A percentile compares a stretch with the other conserved stretches of the same genome.
Evolutionary conservation across 1,284 basidiomycete species (phyloP).

Genomic region (Puccinia hordei): DNA sequence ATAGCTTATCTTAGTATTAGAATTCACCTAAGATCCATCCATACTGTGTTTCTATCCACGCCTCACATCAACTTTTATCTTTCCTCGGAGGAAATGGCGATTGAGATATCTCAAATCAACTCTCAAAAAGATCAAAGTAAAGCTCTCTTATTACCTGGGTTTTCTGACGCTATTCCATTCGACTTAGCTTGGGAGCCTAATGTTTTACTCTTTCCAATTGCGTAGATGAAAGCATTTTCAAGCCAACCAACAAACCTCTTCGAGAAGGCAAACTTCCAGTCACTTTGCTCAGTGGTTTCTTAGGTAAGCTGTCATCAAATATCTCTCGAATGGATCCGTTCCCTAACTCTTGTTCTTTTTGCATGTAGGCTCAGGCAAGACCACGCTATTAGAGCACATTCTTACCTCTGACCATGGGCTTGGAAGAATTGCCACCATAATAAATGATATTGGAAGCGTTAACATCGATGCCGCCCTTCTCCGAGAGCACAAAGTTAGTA

Average conservation of each 20-base stretch:
- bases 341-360: not conserved
- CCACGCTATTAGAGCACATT: slow-evolving; percentile 62
- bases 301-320: slow-evolving; percentile 9
- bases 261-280: slow-evolving; percentile 47
- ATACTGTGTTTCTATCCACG: not conserved
- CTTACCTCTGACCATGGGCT: slow-evolving; percentile 61
- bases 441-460: slow-evolving; percentile 62
- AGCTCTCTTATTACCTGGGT: not conserved
- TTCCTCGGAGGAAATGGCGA: slow-evolving; percentile 7
- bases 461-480: slow-evolving; percentile 62
- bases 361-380: slow-evolving; percentile 61
- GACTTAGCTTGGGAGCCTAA: not conserved
- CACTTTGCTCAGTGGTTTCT: slow-evolving; percentile 45
- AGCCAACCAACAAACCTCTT: slow-evolving; percentile 18
- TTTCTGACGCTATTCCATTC: not conserved
- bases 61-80: not conserved
- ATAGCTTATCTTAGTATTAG: not conserved
- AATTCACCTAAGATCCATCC: not conserved
- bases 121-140: slow-evolving; percentile 9
- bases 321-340: not conserved
- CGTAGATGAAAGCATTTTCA: slow-evolving; percentile 24
- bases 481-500: slow-evolving; percentile 60
- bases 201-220: not conserved
- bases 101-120: slow-evolving; percentile 23
- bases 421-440: slow-evolving; percentile 61